Conservation (phyloP, 495 filamentous ascomycete genomes). For the Xeromyces bisporus region DNA sequence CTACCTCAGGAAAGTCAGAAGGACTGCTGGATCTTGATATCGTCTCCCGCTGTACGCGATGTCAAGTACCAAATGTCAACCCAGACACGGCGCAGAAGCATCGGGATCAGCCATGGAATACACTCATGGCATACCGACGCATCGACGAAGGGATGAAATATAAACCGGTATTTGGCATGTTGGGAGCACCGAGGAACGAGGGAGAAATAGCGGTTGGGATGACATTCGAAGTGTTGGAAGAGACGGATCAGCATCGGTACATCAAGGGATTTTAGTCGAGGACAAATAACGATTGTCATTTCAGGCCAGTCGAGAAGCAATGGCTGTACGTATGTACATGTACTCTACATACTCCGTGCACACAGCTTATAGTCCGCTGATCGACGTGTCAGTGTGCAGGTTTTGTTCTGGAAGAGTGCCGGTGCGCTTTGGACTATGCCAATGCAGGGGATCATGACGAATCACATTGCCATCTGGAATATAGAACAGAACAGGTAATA, state of each 20-base stretch:
- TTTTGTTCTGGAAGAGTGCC: too few species aligned
- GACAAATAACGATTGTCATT: too few species aligned
- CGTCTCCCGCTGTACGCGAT: slow-evolving; percentile 57
- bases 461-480: too few species aligned
- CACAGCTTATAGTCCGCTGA: too few species aligned
- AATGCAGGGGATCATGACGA: too few species aligned
- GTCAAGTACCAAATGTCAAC: slow-evolving; percentile 75
- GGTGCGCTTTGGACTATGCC: too few species aligned
- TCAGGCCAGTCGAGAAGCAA: too few species aligned
- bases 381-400: too few species aligned
- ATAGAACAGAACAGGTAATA: too few species aligned
- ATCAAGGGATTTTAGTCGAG: slow-evolving; percentile 27
- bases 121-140: slow-evolving; percentile 49
- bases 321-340: too few species aligned
- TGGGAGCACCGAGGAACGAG: slow-evolving; percentile 45
- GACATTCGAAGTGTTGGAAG: slow-evolving; percentile 35
- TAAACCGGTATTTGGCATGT: slow-evolving; percentile 71
- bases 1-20: not conserved
- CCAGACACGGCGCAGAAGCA: slow-evolving; percentile 54
- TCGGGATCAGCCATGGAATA: slow-evolving; percentile 55
- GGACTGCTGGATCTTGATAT: slow-evolving; percentile 33
- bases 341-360: too few species aligned
- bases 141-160: slow-evolving; percentile 59
- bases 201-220: slow-evolving; percentile 37
- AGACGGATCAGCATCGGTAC: slow-evolving; percentile 42